phyloP scores from a whole-genome alignment of 108 stramenopile species.

The Parietichytrium sp. region DNA sequence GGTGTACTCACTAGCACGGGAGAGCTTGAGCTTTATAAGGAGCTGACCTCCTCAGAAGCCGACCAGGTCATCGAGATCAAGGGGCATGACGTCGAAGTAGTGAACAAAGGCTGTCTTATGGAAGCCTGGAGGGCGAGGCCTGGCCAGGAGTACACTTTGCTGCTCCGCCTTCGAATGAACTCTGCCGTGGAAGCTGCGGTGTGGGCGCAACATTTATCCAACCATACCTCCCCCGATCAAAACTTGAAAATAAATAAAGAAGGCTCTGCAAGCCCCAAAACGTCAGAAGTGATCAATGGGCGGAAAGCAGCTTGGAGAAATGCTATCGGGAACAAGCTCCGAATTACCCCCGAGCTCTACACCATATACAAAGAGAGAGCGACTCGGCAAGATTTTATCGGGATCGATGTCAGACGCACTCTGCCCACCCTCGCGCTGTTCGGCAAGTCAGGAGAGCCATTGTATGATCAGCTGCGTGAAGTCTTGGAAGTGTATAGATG shows the following conservation, averaged over 20 bases:
- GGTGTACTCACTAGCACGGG: background rate
- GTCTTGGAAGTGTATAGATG: background rate
- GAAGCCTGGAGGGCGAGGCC: background rate
- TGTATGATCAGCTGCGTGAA: background rate
- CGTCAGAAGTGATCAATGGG: background rate
- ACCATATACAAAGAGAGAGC: slow-evolving; percentile 23
- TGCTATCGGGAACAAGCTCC: slow-evolving; percentile 10
- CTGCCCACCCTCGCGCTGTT: slow-evolving; percentile 31
- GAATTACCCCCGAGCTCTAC: slow-evolving; percentile 32
- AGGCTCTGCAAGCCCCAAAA: too few species aligned
- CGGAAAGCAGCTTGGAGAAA: slow-evolving; percentile 1
- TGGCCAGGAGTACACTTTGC: background rate
- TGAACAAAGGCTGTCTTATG: background rate
- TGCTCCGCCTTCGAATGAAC: background rate
- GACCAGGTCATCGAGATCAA: background rate
- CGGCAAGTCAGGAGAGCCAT: background rate
- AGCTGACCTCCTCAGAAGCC: background rate
- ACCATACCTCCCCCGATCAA: too few species aligned
- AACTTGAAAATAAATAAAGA: too few species aligned
- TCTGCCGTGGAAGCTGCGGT: background rate
- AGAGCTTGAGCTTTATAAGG: background rate
- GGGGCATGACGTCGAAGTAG: background rate
- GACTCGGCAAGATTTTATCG: background rate
- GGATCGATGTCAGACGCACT: slow-evolving; percentile 27
- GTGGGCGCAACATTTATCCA: background rate